A percentile compares a stretch with the other conserved stretches of the same genome.
phyloP scores from a whole-genome alignment of 148 eudicot genomes.

The Silene latifolia region DNA sequence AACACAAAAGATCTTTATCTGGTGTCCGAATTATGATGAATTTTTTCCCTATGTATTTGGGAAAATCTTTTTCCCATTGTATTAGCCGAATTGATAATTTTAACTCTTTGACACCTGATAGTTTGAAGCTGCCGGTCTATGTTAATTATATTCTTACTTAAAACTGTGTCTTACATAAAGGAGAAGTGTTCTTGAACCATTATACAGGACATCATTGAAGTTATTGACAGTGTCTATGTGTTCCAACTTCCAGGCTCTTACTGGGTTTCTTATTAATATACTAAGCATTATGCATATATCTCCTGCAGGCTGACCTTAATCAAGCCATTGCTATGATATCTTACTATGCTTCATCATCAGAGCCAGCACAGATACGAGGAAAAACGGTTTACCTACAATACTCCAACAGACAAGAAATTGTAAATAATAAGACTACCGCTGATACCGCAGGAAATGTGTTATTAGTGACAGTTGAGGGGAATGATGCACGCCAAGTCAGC shows the following conservation, averaged over 20 bases:
- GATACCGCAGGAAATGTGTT: conserved; percentile 93
- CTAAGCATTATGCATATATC: conserved; percentile 6
- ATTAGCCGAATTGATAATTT: too few species aligned
- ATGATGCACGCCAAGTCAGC: conserved; percentile 98
- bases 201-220: background rate
- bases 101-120: background rate
- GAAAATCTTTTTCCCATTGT: too few species aligned
- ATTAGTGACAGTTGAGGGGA: conserved; percentile 93
- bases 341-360: conserved; percentile 95
- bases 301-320: conserved; percentile 76
- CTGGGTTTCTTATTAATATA: conserved; percentile 14
- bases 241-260: background rate
- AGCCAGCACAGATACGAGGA: conserved; percentile 97
- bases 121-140: too few species aligned
- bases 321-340: conserved; percentile 99
- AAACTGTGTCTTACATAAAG: background rate
- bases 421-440: conserved; percentile 96
- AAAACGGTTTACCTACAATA: conserved; percentile 96
- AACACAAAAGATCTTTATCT: background rate
- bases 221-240: background rate
- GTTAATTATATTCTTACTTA: background rate
- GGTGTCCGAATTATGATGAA: too few species aligned
- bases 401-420: conserved; percentile 97
- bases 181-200: background rate
- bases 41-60: too few species aligned